These are phyloP conservation scores for Schizopora paradoxa DNA, from an alignment of 1,284 basidiomycete species.

Conservation along the genomic window DNA sequence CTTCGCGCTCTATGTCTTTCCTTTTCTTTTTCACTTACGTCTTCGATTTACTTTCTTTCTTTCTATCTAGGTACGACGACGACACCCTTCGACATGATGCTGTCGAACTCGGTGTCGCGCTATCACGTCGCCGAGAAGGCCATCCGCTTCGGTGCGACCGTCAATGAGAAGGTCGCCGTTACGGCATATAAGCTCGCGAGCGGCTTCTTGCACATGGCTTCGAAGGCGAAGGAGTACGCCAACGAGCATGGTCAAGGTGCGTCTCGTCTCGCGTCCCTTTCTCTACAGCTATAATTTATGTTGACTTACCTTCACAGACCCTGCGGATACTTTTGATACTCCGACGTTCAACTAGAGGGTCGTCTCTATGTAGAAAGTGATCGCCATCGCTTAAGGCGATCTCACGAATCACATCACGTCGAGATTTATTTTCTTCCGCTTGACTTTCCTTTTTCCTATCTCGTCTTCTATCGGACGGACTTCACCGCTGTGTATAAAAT, in stretches of 20 bases:
- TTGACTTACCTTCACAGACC: slow-evolving; percentile 29
- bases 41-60: not conserved
- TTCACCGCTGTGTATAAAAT: too few relatives aligned
- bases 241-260: slow-evolving; percentile 49
- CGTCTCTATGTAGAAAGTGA: not conserved
- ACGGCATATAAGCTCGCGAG: slow-evolving; percentile 49
- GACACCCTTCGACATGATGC: slow-evolving; percentile 53
- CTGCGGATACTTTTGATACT: slow-evolving; percentile 41
- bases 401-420: too few relatives aligned
- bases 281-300: not conserved
- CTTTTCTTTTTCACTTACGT: not conserved
- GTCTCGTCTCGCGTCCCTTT: slow-evolving; percentile 8
- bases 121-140: slow-evolving; percentile 59
- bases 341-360: slow-evolving; percentile 33
- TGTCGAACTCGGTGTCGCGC: slow-evolving; percentile 58
- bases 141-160: slow-evolving; percentile 44
- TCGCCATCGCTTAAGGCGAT: too few relatives aligned
- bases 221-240: slow-evolving; percentile 53
- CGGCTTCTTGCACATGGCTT: slow-evolving; percentile 47
- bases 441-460: too few relatives aligned
- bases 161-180: slow-evolving; percentile 48
- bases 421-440: too few relatives aligned
- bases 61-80: slow-evolving; percentile 11
- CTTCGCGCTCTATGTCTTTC: too few relatives aligned
- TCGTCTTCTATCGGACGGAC: too few relatives aligned